These are phyloP conservation scores for Vaccinium myrtillus DNA, from an alignment of 148 eudicot species.

Conservation along the genomic window DNA sequence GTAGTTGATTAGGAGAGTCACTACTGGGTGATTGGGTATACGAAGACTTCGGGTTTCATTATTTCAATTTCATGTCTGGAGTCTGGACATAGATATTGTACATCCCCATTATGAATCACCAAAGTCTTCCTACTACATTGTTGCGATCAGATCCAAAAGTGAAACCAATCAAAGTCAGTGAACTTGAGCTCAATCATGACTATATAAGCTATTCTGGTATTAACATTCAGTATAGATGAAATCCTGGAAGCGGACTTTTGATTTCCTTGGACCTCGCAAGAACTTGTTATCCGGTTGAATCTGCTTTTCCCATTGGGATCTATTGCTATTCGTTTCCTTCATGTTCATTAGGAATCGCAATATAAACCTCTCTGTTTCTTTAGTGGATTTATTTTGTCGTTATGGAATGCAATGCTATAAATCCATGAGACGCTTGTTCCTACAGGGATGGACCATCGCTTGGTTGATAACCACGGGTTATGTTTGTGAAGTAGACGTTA, in stretches of 20 bases:
- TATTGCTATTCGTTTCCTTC: too few species aligned
- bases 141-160: neutral
- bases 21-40: neutral
- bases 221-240: neutral
- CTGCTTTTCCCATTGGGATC: neutral
- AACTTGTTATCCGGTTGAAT: neutral
- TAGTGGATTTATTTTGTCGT: neutral
- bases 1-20: conserved; percentile 1
- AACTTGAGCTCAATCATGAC: neutral
- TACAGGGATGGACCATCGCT: neutral
- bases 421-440: neutral
- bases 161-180: neutral
- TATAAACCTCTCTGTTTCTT: neutral
- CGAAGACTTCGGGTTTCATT: neutral
- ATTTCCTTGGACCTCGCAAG: neutral
- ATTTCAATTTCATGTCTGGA: neutral
- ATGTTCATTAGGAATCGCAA: neutral
- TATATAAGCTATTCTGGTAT: neutral
- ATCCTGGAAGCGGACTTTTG: neutral
- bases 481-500: neutral
- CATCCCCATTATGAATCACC: neutral
- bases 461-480: neutral
- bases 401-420: neutral
- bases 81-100: neutral
- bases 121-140: neutral